These are phyloP conservation scores for Papiliotrema laurentii DNA, from an alignment of 1,284 basidiomycete genomes.

Conservation along the genomic window DNA sequence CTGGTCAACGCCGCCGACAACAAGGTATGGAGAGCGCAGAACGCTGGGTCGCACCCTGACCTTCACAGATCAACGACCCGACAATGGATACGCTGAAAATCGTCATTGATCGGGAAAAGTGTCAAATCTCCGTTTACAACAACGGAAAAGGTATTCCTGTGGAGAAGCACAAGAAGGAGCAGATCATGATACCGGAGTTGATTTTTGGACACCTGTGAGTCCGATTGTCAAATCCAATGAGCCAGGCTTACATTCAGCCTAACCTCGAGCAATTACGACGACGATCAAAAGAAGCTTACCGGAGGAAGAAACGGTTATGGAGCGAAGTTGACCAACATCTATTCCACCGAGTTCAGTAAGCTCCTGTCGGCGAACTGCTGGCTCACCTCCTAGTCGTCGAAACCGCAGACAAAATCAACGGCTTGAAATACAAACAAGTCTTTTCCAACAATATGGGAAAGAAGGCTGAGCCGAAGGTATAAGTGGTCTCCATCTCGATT, in stretches of 20 bases:
- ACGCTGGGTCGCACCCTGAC: neutral
- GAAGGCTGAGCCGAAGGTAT: slow-evolving; percentile 70
- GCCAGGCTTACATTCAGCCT: slow-evolving; percentile 49
- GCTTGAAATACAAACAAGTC: slow-evolving; percentile 91
- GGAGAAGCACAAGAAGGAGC: slow-evolving; percentile 89
- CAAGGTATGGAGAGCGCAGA: slow-evolving; percentile 62
- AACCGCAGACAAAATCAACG: slow-evolving; percentile 82
- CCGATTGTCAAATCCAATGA: neutral
- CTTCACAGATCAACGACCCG: slow-evolving; percentile 79
- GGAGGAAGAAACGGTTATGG: slow-evolving; percentile 99
- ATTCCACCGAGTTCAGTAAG: slow-evolving; percentile 83
- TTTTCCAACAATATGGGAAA: slow-evolving; percentile 93
- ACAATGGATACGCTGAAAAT: slow-evolving; percentile 87
- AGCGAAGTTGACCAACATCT: slow-evolving; percentile 97
- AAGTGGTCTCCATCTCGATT: slow-evolving; percentile 2
- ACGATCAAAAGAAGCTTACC: slow-evolving; percentile 97
- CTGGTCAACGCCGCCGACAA: slow-evolving; percentile 99
- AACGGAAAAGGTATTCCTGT: slow-evolving; percentile 96
- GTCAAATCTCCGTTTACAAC: slow-evolving; percentile 88
- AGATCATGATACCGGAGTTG: slow-evolving; percentile 94
- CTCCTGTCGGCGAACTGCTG: neutral
- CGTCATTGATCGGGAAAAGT: slow-evolving; percentile 76
- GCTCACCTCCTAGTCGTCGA: slow-evolving; percentile 63
- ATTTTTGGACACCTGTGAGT: slow-evolving; percentile 85
- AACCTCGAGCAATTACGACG: slow-evolving; percentile 97